phyloP scores from a whole-genome alignment of 345 rosid genomes.

The Orychophragmus violaceus region DNA sequence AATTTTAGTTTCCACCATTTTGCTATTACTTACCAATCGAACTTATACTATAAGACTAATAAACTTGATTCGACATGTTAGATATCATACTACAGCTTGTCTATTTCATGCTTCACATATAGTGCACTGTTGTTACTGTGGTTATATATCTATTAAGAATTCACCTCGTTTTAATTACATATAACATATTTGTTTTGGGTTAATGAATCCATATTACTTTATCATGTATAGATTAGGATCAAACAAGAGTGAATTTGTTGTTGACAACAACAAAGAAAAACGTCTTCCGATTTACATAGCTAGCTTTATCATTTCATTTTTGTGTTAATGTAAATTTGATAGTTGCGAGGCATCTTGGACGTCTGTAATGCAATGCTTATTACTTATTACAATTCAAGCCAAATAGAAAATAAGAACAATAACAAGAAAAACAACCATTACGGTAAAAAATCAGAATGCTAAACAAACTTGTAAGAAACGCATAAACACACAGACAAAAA shows the following conservation, averaged over 20 bases:
- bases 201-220: no score
- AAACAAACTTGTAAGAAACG: constrained; percentile 7
- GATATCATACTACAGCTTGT: neutral
- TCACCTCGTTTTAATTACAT: no score
- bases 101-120: neutral
- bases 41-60: neutral
- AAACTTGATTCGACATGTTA: neutral
- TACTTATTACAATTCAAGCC: constrained; percentile 10
- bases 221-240: no score
- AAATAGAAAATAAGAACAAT: neutral
- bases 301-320: no score
- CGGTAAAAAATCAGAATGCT: neutral
- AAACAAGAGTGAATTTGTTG: no score
- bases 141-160: neutral
- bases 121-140: neutral
- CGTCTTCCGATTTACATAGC: no score
- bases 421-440: neutral
- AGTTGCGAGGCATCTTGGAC: neutral
- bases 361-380: constrained; percentile 7
- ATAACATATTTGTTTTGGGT: no score
- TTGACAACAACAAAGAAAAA: no score
- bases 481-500: neutral
- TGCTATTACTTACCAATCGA: no score
- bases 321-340: no score
- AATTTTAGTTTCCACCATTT: no score